Base-by-base conservation (phyloP, 371 early-diverging fungal genomes). In the Apophysomyces elegans region DNA sequence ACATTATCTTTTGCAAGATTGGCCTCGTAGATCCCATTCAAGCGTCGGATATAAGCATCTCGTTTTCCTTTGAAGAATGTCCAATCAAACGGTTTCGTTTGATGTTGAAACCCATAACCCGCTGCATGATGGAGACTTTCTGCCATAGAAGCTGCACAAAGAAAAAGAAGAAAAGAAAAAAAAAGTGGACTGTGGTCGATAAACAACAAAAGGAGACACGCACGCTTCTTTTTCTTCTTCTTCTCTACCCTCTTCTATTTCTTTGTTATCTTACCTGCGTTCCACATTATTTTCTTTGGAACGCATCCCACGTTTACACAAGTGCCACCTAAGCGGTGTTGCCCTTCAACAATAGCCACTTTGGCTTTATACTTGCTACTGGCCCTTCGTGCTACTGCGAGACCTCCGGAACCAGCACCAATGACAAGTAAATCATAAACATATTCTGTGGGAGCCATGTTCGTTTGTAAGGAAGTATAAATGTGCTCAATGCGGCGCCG, bases 201-300 rank as follows among this genome's bases (percentile, higher is more conserved):
- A 26, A 26, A 26, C 32, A 26, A 3, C 32, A 2, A 1, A 26
- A 26, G 32, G 3, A 26, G 32, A 26, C 2, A 26, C 2, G 2
- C 32, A 26, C 32, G 32, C 32, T 26, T 26, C 32, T 26, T 26
- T 26, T 26, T 26, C 32, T 26, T 26, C 32, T 26, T 26, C 32
- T 26, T 26, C 32, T 26, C 2, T 3, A 2, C 3, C 32, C 46
- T 4, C 16, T 12, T 26, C 18, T 11, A 56, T 21, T 43, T 44
- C 7, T 21, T 59, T 5, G 7, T 12, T 8, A 36, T 63, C 67
- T 65, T 83, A 84, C 91, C 89, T 47, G 96, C 87, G 79, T 95
- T 96, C 92, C 95, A 99, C 92, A 96, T 96, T 65, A 99, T 91
- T 82, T 99, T 99, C 82, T 99, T 99, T 44, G 99, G 99, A 21